Conservation (phyloP, 2,329 filamentous ascomycete species). For the Xylariales sp. region DNA sequence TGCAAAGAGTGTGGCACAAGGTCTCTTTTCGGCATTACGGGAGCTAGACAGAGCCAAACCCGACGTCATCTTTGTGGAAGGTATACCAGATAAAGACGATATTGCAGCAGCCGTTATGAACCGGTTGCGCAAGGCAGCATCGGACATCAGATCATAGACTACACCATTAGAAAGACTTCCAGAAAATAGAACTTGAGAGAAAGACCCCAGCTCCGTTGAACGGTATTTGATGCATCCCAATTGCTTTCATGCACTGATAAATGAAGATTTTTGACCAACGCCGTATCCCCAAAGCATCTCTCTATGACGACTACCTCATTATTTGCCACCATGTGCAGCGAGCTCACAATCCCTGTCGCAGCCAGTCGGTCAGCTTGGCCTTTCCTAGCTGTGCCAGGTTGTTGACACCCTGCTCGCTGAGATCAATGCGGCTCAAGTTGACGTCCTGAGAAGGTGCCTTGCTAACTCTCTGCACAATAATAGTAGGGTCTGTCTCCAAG, state of each 20-base stretch:
- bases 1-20: conserved; percentile 72
- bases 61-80: conserved; percentile 86
- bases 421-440: conserved; percentile 88
- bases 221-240: too few relatives aligned
- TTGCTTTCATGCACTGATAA: too few relatives aligned
- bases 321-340: too few relatives aligned
- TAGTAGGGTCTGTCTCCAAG: conserved; percentile 92
- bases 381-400: conserved; percentile 93
- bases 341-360: conserved; percentile 73
- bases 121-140: conserved; percentile 72
- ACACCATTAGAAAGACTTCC: conserved; percentile 22
- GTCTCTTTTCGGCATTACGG: conserved; percentile 81
- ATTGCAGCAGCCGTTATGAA: conserved; percentile 88
- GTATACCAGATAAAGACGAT: conserved; percentile 73
- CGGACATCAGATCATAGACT: conserved; percentile 49
- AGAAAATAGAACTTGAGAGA: too few relatives aligned
- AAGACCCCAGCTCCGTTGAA: too few relatives aligned
- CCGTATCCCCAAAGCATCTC: too few relatives aligned
- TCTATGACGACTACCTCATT: too few relatives aligned
- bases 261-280: conserved; percentile 23
- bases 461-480: conserved; percentile 89
- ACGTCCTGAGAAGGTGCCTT: conserved; percentile 87
- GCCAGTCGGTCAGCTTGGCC: conserved; percentile 82
- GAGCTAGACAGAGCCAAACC: conserved; percentile 77
- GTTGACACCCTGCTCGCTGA: conserved; percentile 91